Conservation (phyloP, 495 filamentous ascomycete species). For the Xylaria grammica region DNA sequence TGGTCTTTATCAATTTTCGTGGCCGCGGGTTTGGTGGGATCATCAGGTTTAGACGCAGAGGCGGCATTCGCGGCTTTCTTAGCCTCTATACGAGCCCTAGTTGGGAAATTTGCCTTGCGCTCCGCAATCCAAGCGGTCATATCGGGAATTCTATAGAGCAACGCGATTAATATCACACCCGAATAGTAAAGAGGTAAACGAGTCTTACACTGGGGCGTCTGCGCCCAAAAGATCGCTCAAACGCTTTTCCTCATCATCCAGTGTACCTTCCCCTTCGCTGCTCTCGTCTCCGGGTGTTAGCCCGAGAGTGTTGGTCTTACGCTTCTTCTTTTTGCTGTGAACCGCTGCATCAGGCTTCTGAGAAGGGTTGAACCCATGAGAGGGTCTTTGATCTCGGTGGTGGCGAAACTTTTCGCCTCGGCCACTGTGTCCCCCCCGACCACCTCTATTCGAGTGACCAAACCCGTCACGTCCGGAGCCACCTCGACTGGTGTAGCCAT, state of each 20-base stretch:
- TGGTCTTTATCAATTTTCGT: slow-evolving; percentile 47
- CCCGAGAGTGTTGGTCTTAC: slow-evolving; percentile 78
- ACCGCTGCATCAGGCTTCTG: slow-evolving; percentile 64
- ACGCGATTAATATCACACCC: slow-evolving; percentile 20
- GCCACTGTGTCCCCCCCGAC: slow-evolving; percentile 57
- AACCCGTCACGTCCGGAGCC: slow-evolving; percentile 54
- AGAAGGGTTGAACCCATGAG: slow-evolving; percentile 52
- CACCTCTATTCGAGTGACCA: slow-evolving; percentile 44
- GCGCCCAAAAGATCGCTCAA: slow-evolving; percentile 63
- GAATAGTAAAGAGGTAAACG: slow-evolving; percentile 14
- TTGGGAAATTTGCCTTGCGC: slow-evolving; percentile 78
- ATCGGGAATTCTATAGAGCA: slow-evolving; percentile 64
- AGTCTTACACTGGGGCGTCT: slow-evolving; percentile 52
- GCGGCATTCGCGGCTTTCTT: slow-evolving; percentile 46
- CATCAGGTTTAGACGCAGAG: slow-evolving; percentile 29
- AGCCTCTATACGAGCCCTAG: slow-evolving; percentile 63
- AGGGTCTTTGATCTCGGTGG: slow-evolving; percentile 41
- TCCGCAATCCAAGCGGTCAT: slow-evolving; percentile 81
- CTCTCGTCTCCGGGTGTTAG: slow-evolving; percentile 68
- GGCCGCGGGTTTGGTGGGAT: slow-evolving; percentile 27
- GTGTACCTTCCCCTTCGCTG: slow-evolving; percentile 69
- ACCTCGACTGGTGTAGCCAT: slow-evolving; percentile 48
- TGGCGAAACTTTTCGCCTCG: slow-evolving; percentile 55
- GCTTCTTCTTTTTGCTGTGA: slow-evolving; percentile 75
- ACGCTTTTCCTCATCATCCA: slow-evolving; percentile 74